phyloP scores from a whole-genome alignment of 306 rosid genomes.

The Vigna angularis region DNA sequence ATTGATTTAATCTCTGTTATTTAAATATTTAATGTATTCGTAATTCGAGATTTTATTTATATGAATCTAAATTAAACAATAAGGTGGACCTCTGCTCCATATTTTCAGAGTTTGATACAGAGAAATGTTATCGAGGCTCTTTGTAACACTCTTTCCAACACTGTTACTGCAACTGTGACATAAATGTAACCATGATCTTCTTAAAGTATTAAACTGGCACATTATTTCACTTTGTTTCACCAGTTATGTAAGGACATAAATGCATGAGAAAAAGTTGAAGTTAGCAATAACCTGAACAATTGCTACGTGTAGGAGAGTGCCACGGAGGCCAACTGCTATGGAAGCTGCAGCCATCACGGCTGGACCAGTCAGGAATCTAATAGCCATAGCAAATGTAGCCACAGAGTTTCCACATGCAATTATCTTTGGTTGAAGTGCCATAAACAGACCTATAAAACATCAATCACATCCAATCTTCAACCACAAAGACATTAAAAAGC shows the following conservation, averaged over 20 bases:
- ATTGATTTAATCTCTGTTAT: too few relatives aligned
- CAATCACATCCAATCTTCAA: conserved; percentile 8
- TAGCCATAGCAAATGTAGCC: conserved; percentile 89
- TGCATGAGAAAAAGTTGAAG: neutral
- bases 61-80: too few relatives aligned
- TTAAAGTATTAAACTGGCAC: neutral
- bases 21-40: too few relatives aligned
- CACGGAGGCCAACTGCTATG: conserved; percentile 85
- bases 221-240: neutral
- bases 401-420: conserved; percentile 97
- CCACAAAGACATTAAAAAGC: neutral
- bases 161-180: neutral
- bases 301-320: conserved; percentile 82
- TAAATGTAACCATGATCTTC: neutral
- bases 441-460: conserved; percentile 70
- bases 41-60: too few relatives aligned
- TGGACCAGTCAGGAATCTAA: conserved; percentile 89
- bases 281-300: conserved; percentile 78
- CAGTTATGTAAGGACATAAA: neutral
- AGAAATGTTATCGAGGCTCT: too few relatives aligned
- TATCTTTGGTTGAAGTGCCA: conserved; percentile 97
- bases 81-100: too few relatives aligned
- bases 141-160: too few relatives aligned
- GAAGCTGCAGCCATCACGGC: conserved; percentile 97
- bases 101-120: too few relatives aligned